Evolutionary conservation across 2,329 filamentous ascomycete species (phyloP).

Genomic region (Xylariaceae sp.): DNA sequence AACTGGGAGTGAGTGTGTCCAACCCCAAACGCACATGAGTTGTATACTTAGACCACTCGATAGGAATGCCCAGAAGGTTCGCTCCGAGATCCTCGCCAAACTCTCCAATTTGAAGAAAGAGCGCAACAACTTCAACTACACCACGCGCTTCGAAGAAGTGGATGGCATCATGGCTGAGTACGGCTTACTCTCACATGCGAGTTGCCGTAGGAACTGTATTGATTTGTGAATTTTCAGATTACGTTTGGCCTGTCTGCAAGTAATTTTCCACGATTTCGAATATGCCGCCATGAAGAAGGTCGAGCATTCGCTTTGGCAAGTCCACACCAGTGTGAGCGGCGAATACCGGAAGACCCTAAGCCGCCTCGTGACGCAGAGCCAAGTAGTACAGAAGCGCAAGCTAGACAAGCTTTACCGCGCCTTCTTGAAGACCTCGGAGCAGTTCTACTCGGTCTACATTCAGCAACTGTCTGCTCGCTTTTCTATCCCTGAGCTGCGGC

Average conservation of each 20-base stretch:
- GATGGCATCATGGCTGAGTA: conserved; percentile 33
- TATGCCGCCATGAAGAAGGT: conserved; percentile 60
- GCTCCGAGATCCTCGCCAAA: conserved; percentile 23
- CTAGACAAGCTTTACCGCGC: conserved; percentile 75
- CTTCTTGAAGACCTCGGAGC: conserved; percentile 83
- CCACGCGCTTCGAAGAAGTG: conserved; percentile 29
- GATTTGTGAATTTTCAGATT: conserved; percentile 45
- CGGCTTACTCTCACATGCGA: conserved; percentile 11
- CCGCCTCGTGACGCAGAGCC: conserved; percentile 48
- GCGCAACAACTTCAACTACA: conserved; percentile 27
- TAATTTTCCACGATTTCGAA: conserved; percentile 68
- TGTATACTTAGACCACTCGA: conserved; percentile 6
- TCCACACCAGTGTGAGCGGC: conserved; percentile 72
- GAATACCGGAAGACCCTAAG: conserved; percentile 70
- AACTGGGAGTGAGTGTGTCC: conserved; percentile 27
- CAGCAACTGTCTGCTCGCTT: conserved; percentile 66
- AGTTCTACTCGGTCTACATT: conserved; percentile 84
- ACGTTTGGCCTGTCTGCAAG: conserved; percentile 66
- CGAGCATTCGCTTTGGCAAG: conserved; percentile 72
- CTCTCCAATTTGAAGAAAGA: conserved; percentile 27
- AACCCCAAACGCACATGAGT: not conserved
- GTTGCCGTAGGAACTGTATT: conserved; percentile 4
- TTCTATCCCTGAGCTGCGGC: conserved; percentile 48
- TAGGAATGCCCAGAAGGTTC: conserved; percentile 29
- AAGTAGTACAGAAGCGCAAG: conserved; percentile 66